phyloP scores from a whole-genome alignment of 208 protist genomes.

The Leishmania major region DNA sequence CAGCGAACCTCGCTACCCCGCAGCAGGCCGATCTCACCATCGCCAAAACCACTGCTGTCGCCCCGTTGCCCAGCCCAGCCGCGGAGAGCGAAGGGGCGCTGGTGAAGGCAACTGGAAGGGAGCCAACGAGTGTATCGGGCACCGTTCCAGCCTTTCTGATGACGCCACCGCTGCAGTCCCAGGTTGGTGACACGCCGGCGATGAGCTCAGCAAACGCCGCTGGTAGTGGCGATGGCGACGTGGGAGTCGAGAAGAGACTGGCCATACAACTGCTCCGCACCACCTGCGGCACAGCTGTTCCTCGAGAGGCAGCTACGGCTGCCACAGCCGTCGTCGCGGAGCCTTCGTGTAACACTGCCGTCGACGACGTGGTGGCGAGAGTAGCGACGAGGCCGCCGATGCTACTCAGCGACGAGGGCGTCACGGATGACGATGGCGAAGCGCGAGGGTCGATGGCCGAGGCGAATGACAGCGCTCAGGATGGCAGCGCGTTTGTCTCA shows the following conservation, averaged over 20 bases:
- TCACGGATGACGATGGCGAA: not conserved
- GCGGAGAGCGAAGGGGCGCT: not conserved
- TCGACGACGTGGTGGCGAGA: not conserved
- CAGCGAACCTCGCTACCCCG: not conserved
- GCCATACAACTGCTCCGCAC: not conserved
- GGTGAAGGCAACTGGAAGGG: not conserved
- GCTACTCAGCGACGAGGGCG: constrained; percentile 6
- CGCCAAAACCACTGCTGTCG: not conserved
- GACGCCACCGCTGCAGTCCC: not conserved
- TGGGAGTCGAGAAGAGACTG: not conserved
- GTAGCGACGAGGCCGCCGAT: not conserved
- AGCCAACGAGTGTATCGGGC: not conserved
- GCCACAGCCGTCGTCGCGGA: not conserved
- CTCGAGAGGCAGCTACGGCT: not conserved
- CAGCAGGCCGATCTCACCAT: not conserved
- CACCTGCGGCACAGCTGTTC: not conserved
- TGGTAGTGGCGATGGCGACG: not conserved
- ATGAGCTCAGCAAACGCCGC: not conserved
- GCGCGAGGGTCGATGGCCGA: not conserved
- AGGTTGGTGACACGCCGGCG: not conserved
- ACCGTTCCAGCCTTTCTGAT: not conserved
- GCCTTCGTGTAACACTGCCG: not conserved
- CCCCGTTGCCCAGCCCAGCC: not conserved
- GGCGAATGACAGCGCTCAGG: not conserved
- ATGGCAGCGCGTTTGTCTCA: not conserved